A percentile compares a stretch with the other conserved stretches of the same genome.
Evolutionary conservation across 179 eudicot genomes (phyloP).

Genomic region (Silene noctiflora): DNA sequence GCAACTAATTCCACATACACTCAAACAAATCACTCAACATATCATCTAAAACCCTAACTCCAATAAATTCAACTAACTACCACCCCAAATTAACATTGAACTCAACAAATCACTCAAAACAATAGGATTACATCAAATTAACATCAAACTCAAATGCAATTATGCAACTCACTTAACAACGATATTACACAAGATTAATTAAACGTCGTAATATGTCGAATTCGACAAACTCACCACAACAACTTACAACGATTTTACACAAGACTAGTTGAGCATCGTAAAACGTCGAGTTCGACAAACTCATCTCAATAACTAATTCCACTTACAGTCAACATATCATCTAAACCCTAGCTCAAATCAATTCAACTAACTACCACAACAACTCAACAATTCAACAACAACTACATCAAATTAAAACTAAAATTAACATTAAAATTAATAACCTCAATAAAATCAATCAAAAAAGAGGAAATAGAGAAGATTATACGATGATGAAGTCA

Average conservation of each 20-base stretch:
- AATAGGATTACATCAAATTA: too few species aligned
- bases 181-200: too few species aligned
- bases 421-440: background rate
- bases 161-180: too few species aligned
- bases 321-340: too few species aligned
- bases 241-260: too few species aligned
- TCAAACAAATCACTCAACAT: background rate
- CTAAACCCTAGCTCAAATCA: background rate
- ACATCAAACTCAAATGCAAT: background rate
- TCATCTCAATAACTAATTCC: too few species aligned
- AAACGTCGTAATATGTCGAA: too few species aligned
- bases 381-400: background rate
- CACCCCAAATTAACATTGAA: background rate
- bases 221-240: too few species aligned
- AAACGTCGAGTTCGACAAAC: background rate
- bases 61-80: background rate
- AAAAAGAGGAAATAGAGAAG: constrained; percentile 1
- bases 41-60: background rate
- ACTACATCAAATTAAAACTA: background rate
- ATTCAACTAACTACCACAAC: background rate
- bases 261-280: too few species aligned
- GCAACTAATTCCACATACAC: background rate
- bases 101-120: too few species aligned
- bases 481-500: constrained; percentile 68
- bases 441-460: background rate